Evolutionary conservation across 2,329 filamentous ascomycete species (phyloP), one percentile per base, ranked within the genome.

Genomic region (Diaporthe amygdali): DNA sequence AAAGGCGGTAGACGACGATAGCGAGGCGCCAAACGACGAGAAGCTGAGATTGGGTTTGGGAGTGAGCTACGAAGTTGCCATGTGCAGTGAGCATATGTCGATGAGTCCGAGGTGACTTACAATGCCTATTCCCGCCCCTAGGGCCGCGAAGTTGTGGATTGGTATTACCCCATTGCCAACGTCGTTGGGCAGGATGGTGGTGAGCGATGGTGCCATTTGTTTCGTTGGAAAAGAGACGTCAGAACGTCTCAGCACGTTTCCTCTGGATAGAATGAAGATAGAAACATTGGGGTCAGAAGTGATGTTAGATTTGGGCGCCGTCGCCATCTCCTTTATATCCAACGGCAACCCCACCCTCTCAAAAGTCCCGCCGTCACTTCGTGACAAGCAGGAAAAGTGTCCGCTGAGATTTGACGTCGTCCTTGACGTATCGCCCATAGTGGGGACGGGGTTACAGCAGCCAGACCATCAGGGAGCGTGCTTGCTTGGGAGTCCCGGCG

Each of bases 1-100:
- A 39, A 14, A 70, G 6, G 3, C 70, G 67, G 59, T 72, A 70
- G 59, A 70, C 25, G 4, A 72, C 2, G 32, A 70, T 25, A 5
- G 47, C 47, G 5, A 71, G 2, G 27, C 52, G 52, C 37, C 46
- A 68, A 12, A 71, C 15, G 52, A 69, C 32, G 27, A 37, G 22
- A 14, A 63, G 41, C 59, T 63, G 41, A n/a, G 25, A 20, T n/a
- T 5, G n/a, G 14, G 30, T 4, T n/a, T 20, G 10, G n/a, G 25
- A n/a, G 17, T 63, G 20, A 63, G 59, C 59, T 37, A 37, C n/a
- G 17, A 47, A 5, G 17, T 2, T 46, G 5, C 27, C 6, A 63
- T 17, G 17, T 1, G 12, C 17, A 12, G 41, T 14, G 12, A n/a
- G 27, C 5, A 20, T n/a, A 15, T 27, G 14, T 12, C 30, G 27